phyloP scores from a whole-genome alignment of 2,329 filamentous ascomycete genomes.

The Neofusicoccum sp. region DNA sequence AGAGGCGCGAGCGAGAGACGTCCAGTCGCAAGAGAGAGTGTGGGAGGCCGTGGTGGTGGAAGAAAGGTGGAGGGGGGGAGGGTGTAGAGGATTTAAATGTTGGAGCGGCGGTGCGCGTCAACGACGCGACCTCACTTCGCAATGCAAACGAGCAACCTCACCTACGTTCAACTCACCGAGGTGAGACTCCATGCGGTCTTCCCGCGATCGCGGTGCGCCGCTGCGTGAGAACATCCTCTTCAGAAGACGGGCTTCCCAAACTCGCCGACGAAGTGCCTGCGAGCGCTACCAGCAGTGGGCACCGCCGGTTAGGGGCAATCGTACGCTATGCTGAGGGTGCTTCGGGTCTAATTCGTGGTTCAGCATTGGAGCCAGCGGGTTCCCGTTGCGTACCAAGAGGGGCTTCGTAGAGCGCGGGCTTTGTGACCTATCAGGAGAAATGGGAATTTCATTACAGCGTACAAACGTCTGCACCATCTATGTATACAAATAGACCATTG shows the following conservation, averaged over 20 bases:
- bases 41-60: neutral
- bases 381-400: no score
- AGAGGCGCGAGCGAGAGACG: neutral
- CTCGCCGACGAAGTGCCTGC: neutral
- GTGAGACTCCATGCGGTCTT: neutral
- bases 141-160: neutral
- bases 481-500: no score
- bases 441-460: no score
- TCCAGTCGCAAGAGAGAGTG: neutral
- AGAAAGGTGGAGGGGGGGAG: neutral
- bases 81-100: neutral
- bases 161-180: neutral
- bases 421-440: no score
- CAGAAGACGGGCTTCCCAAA: neutral
- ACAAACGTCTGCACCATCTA: no score
- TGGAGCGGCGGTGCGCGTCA: neutral
- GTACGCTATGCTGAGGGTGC: no score
- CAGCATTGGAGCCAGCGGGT: no score
- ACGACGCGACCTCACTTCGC: neutral
- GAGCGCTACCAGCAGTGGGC: no score
- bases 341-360: no score
- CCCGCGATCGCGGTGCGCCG: neutral
- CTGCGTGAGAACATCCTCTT: neutral
- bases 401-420: no score
- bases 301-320: no score